phyloP scores from a whole-genome alignment of 306 rosid genomes.

The Fragaria vesca region DNA sequence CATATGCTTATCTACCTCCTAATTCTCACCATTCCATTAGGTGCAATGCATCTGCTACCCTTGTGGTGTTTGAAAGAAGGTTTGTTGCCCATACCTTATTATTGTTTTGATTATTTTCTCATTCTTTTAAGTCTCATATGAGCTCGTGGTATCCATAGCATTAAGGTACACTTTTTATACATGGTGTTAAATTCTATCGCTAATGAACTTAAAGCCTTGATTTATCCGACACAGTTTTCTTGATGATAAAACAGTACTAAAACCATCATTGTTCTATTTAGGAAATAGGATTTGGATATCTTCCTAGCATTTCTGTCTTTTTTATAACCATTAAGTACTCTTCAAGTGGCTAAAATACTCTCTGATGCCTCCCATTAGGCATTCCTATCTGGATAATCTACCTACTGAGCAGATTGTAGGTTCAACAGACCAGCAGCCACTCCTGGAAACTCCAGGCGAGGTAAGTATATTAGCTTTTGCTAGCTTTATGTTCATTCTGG shows the following conservation, averaged over 20 bases:
- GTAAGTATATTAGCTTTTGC: conserved; percentile 37
- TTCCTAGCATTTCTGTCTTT: conserved; percentile 1
- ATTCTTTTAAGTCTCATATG: not conserved
- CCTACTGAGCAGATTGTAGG: conserved; percentile 51
- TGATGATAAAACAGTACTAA: conserved; percentile 8
- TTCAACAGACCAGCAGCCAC: conserved; percentile 78
- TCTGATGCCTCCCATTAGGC: conserved; percentile 38
- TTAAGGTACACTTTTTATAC: conserved; percentile 14
- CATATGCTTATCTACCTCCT: conserved; percentile 84
- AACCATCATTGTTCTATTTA: conserved; percentile 1
- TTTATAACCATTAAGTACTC: conserved; percentile 9
- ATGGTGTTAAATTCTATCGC: conserved; percentile 4
- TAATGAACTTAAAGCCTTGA: conserved; percentile 19
- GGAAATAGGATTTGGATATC: not conserved
- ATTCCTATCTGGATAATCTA: conserved; percentile 45
- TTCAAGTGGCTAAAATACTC: conserved; percentile 25
- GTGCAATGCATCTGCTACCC: conserved; percentile 56
- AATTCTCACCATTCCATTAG: conserved; percentile 62
- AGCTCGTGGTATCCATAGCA: conserved; percentile 20
- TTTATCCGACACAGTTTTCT: conserved; percentile 23
- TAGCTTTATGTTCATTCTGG: conserved; percentile 3
- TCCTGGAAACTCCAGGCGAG: conserved; percentile 96
- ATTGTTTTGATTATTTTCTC: conserved; percentile 19
- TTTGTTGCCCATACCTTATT: conserved; percentile 29
- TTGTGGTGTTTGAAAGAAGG: conserved; percentile 88